These are phyloP conservation scores for Sutorius australiensis DNA, from an alignment of 768 basidiomycete species.

Conservation along the genomic window DNA sequence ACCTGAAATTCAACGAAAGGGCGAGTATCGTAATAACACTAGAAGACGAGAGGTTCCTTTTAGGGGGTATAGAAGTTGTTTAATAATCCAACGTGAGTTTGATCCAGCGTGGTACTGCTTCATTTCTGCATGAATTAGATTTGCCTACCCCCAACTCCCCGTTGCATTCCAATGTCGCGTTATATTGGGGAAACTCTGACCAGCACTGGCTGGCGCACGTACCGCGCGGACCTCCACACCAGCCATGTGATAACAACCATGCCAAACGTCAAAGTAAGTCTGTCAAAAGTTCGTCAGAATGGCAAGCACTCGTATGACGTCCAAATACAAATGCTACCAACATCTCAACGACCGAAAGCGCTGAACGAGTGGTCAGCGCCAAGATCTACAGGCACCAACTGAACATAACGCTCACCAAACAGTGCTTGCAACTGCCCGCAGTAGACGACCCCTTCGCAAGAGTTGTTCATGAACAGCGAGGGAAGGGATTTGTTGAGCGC, in stretches of 20 bases:
- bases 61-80: neutral
- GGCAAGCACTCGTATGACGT: neutral
- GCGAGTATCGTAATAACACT: neutral
- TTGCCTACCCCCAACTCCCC: slow-evolving; percentile 1
- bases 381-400: too few species aligned
- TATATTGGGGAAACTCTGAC: slow-evolving; percentile 23
- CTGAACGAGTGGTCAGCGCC: slow-evolving; percentile 25
- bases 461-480: slow-evolving; percentile 36
- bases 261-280: slow-evolving; percentile 45
- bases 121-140: slow-evolving; percentile 5
- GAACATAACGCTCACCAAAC: slow-evolving; percentile 39
- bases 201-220: slow-evolving; percentile 30
- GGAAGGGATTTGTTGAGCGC: slow-evolving; percentile 50
- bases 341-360: slow-evolving; percentile 52
- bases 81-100: neutral
- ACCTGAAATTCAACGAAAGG: slow-evolving; percentile 7
- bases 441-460: slow-evolving; percentile 45
- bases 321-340: slow-evolving; percentile 25
- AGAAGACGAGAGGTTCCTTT: neutral
- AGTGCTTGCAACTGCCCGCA: slow-evolving; percentile 54
- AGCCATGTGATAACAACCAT: slow-evolving; percentile 49
- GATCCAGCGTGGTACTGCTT: neutral
- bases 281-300: slow-evolving; percentile 22
- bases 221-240: slow-evolving; percentile 48
- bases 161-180: slow-evolving; percentile 3